Conservation (phyloP, 495 filamentous ascomycete genomes). For the Neurospora sp. region DNA sequence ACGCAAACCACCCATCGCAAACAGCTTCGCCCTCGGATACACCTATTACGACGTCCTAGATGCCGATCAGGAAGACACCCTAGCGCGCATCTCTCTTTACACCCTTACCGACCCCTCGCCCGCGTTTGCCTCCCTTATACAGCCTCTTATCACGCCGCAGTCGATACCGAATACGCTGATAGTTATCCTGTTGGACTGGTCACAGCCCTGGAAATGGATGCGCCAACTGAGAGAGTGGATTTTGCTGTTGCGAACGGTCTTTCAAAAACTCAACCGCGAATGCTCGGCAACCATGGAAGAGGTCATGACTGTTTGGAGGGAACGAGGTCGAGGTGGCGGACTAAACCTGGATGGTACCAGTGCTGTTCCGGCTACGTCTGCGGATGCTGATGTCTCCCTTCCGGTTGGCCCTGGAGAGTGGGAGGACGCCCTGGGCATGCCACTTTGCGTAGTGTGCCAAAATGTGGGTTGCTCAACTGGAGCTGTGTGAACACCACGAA, state of each 20-base stretch:
- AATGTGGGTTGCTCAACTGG: conserved; percentile 48
- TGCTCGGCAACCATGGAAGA: conserved; percentile 77
- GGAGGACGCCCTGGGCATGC: conserved; percentile 83
- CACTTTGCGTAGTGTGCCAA: conserved; percentile 87
- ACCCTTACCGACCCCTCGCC: conserved; percentile 74
- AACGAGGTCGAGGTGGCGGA: conserved; percentile 44
- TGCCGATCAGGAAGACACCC: conserved; percentile 88
- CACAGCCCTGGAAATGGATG: conserved; percentile 85
- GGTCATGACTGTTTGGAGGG: conserved; percentile 56
- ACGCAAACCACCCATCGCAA: conserved; percentile 74
- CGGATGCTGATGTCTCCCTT: conserved; percentile 55
- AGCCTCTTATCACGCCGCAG: conserved; percentile 74
- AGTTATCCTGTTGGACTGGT: conserved; percentile 87
- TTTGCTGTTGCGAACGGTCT: conserved; percentile 62
- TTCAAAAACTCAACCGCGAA: conserved; percentile 63
- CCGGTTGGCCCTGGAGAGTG: conserved; percentile 86
- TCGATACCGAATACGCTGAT: conserved; percentile 81
- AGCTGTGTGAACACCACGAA: background rate
- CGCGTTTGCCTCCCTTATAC: conserved; percentile 73
- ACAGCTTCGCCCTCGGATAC: conserved; percentile 88
- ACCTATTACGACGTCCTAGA: conserved; percentile 93
- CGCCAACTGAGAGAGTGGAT: conserved; percentile 84
- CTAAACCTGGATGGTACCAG: conserved; percentile 39
- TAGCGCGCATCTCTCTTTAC: conserved; percentile 86
- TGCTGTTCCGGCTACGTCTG: conserved; percentile 24